A percentile compares a stretch with the other conserved stretches of the same genome.
phyloP scores from a whole-genome alignment of 805 yeast genomes.

The Saccharomyces jurei region DNA sequence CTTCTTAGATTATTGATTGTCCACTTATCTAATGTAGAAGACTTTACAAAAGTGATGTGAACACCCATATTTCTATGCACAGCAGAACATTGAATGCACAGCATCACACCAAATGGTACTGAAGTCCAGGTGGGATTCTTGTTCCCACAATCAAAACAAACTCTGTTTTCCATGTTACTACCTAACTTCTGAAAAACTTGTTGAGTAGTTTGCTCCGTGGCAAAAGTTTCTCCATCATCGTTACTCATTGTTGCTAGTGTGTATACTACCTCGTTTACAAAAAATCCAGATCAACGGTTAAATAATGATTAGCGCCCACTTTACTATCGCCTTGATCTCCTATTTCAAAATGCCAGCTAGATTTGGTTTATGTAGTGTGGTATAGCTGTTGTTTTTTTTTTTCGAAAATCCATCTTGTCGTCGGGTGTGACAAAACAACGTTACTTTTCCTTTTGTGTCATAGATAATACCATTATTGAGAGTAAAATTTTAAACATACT shows the following conservation, averaged over 20 bases:
- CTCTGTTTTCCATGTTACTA: slow-evolving; percentile 63
- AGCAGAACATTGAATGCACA: slow-evolving; percentile 92
- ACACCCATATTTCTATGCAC: slow-evolving; percentile 94
- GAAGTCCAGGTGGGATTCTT: slow-evolving; percentile 98
- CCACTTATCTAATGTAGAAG: slow-evolving; percentile 92
- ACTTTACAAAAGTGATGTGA: slow-evolving; percentile 90
- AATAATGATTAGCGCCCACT: not conserved
- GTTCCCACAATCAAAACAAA: slow-evolving; percentile 89
- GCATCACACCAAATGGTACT: slow-evolving; percentile 86
- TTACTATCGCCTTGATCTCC: not conserved
- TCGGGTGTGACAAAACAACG: not conserved
- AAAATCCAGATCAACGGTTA: not conserved
- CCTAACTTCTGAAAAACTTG: slow-evolving; percentile 56
- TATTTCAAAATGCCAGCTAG: not conserved
- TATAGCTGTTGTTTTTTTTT: not conserved
- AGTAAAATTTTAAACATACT: not conserved
- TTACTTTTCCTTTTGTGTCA: not conserved
- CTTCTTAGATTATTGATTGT: slow-evolving; percentile 79
- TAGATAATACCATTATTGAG: not conserved
- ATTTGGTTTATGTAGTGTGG: not conserved
- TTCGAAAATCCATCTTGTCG: not conserved
- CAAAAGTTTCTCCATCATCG: slow-evolving; percentile 33
- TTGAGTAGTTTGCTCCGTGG: slow-evolving; percentile 61
- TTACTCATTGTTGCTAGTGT: slow-evolving; percentile 15
- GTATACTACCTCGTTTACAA: not conserved